Percentiles rank a stretch among this genome's conserved stretches.
phyloP scores from a whole-genome alignment of 352 stramenopile genomes.

The Phytopythium litorale region DNA sequence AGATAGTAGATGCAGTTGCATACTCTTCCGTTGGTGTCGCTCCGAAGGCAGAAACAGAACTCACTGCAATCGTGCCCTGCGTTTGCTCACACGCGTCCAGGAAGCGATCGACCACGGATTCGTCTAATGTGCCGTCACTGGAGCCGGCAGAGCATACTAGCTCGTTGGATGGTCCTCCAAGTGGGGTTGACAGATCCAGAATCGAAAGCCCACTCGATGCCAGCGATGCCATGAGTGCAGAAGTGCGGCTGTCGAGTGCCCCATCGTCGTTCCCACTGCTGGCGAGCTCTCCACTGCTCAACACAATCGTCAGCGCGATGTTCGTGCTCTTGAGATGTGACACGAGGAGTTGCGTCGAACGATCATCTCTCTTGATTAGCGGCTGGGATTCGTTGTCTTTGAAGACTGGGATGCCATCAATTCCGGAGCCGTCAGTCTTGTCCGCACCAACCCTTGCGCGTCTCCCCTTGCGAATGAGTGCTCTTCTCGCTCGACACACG shows the following conservation, averaged over 20 bases:
- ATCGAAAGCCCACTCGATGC: conserved; percentile 11
- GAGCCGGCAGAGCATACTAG: neutral
- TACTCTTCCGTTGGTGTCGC: neutral
- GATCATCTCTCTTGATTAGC: neutral
- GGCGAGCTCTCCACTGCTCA: neutral
- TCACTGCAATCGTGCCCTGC: conserved; percentile 50
- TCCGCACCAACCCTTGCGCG: neutral
- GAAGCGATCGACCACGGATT: conserved; percentile 79
- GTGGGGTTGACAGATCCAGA: conserved; percentile 13
- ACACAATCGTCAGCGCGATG: neutral
- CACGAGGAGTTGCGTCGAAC: neutral
- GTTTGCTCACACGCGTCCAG: conserved; percentile 86
- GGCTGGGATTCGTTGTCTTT: neutral
- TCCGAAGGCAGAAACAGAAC: neutral
- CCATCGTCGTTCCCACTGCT: neutral
- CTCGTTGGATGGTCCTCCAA: neutral
- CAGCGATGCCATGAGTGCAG: neutral
- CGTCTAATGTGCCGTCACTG: conserved; percentile 9
- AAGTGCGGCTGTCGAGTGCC: neutral
- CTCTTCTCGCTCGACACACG: neutral
- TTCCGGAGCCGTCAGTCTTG: neutral
- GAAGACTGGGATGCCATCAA: neutral
- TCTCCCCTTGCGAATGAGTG: neutral
- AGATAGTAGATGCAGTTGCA: conserved; percentile 29
- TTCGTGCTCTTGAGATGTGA: neutral